Base-by-base conservation (phyloP, 441 rosid species). In the Jatropha podagrica region DNA sequence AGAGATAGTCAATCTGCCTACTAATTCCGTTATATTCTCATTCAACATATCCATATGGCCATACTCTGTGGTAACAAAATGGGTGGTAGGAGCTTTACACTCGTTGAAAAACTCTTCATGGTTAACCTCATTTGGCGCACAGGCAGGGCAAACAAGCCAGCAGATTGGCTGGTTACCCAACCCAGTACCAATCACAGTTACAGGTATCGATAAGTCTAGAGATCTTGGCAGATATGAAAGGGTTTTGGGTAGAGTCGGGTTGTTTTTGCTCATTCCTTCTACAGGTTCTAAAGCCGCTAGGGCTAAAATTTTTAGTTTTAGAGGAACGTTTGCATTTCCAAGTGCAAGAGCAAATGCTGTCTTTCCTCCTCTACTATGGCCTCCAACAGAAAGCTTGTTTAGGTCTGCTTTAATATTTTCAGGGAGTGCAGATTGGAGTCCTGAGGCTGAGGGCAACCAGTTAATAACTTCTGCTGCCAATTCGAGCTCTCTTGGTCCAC, bases 351-450 rank as follows among this genome's bases (percentile, higher is more conserved):
- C 83, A 74, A 86, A 88, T 44, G 88, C 89, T 11, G 71, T 75
- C 74, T 83, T 78, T n/a, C 92, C 91, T 9, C 91, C 88, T 54
- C 90, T 81, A 60, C 91, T 90, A 64, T 88, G 92, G 51, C 92
- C 91, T 17, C 62, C 79, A 12, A 88, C 81, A 23, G 82, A 77
- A 12, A 87, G 58, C 51, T 81, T 68, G 5, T 66, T 32, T 4
- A 79, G 55, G 63, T 86, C 79, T 17, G 76, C 63, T 27, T 56
- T 49, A 44, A 85, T 79, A 10, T 73, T 59, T 66, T 68, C 79
- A 0, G 77, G 83, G 15, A 90, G 85, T 5, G 64, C 41, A 9
- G 75, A 52, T 41, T 78, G 69, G 40, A 88, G 84, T 42, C 79
- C 77, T 15, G 71, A 4, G n/a, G 73, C 77, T 15, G 71, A 4